phyloP scores from a whole-genome alignment of 106 monocot genomes.

The Triglochin maritima region DNA sequence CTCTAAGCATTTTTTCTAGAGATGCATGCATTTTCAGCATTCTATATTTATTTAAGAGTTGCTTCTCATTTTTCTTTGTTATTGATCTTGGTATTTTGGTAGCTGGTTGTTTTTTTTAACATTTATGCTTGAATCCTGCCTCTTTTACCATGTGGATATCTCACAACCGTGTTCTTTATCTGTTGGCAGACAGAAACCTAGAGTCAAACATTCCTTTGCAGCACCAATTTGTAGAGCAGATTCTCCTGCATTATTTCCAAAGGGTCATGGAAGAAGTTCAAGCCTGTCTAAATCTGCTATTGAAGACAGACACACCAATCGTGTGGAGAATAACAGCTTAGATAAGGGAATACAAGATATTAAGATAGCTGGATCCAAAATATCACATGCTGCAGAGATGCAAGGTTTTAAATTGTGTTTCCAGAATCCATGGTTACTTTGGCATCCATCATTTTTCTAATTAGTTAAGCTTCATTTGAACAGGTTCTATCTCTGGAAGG shows the following conservation, averaged over 20 bases:
- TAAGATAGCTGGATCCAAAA: neutral
- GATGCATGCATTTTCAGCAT: neutral
- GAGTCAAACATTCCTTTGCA: neutral
- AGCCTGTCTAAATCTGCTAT: neutral
- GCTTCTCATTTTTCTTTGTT: too few relatives aligned
- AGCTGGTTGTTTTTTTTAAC: too few relatives aligned
- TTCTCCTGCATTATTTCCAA: neutral
- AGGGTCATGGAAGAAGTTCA: neutral
- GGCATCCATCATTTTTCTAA: neutral
- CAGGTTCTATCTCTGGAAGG: slow-evolving; percentile 2
- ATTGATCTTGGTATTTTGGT: too few relatives aligned
- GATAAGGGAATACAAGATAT: neutral
- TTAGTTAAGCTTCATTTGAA: neutral
- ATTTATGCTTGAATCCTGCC: too few relatives aligned
- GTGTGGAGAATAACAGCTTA: neutral
- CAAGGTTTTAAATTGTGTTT: neutral
- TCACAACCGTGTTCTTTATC: neutral
- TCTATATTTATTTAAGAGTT: too few relatives aligned
- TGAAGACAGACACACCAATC: neutral
- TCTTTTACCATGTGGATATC: too few relatives aligned
- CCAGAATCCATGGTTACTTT: too few relatives aligned
- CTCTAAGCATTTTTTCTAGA: neutral
- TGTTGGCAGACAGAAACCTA: slow-evolving; percentile 5
- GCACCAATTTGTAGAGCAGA: neutral
- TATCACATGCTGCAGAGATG: neutral